Base-by-base conservation (phyloP, 352 stramenopile genomes). In the Elongisporangium undulatum region DNA sequence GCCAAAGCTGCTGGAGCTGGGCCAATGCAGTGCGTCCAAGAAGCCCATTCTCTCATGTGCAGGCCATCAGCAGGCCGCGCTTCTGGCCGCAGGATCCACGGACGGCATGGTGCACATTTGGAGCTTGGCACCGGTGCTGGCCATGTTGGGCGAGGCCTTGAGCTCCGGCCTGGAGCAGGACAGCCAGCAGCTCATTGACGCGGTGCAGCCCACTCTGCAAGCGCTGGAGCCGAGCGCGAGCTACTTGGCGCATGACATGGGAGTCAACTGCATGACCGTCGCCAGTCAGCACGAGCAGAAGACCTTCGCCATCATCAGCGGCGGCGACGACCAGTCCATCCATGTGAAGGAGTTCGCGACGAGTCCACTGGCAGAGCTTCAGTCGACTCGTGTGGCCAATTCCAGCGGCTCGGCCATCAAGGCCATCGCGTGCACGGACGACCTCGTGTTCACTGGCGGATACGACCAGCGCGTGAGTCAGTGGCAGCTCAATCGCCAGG, bases 381-480 rank as follows among this genome's bases (percentile, higher is more conserved):
- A 45, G 34, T 45, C 34, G 34, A 45, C 34, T 45, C 67, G 67
- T 15, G 61, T 61, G 0, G 60, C 82, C 3, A 94, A 95, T 64
- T 85, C 85, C 8, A 92, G 80, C 34, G 85, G 85, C 3, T 94
- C 87, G 39, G 87, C 87, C 12, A 89, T 96, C 65, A 94, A 94
- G 70, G 68, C 71, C 41, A 66, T 90, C 26, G 72, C 69, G 2
- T 78, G 63, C 54, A 60, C 82, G 13, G 65, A 63, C 16, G 56
- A 72, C 50, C 63, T 72, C 0, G 71, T 94, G 38, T 89, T 88
- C 62, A 64, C 70, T 48, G 85, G 67, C 6, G 87, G 87, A n/a
- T 96, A 96, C 56, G 87, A 96, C 61, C 87, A 96, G 63, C 82
- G 87, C 49, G 75, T 95, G 64, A 92, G 77, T 61, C 80, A 84